Base-by-base conservation (phyloP, 2,329 filamentous ascomycete species). In the Colletotrichum tanaceti region DNA sequence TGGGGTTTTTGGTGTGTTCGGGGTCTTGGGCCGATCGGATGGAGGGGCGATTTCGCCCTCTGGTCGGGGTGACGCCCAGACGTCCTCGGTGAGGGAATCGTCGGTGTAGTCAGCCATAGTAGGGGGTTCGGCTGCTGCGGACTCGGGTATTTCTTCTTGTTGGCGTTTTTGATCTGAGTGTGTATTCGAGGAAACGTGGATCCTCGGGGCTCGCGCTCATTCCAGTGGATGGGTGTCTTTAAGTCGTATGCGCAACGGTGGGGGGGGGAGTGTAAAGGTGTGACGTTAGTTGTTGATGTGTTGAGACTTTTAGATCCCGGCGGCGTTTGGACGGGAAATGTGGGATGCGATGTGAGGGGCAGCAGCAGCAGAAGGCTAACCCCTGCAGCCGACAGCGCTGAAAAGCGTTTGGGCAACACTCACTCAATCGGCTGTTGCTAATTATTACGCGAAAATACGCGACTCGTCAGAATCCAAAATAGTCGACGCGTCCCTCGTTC, bases 61-160 rank as follows among this genome's bases (percentile, higher is more conserved):
- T 32, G 80, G 78, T 41, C 76, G 75, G 43, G 82, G 81, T 11
- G 84, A 86, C 44, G 79, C 78, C 80, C 83, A 85, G 58, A 84
- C 79, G 68, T 84, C 78, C 47, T 81, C 83, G n/a, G 80, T 77
- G 69, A 86, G 81, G 32, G 83, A 85, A 71, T 82, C 78, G 67
- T 84, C 79, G 52, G 77, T 76, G 60, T 81, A 74, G 75, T 83
- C 83, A 43, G 81, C 77, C 83, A 86, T 86, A 68, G 66, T 73
- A 2, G 58, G 28, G 66, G 22, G 47, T 58, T 46, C 32, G 16
- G 46, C 63, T 22, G 55, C 22, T 44, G 20, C 24, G 41, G 47
- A 32, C 28, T 38, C 5, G 10, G 28, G 47, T 28, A 14, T 62
- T 50, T 20, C n/a, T 20, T 22, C 5, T 32, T 41, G 32, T 22